Evolutionary conservation across 176 grass and related monocot species (phyloP), one percentile per base, ranked within the genome.

Genomic region (Bromus sterilis): DNA sequence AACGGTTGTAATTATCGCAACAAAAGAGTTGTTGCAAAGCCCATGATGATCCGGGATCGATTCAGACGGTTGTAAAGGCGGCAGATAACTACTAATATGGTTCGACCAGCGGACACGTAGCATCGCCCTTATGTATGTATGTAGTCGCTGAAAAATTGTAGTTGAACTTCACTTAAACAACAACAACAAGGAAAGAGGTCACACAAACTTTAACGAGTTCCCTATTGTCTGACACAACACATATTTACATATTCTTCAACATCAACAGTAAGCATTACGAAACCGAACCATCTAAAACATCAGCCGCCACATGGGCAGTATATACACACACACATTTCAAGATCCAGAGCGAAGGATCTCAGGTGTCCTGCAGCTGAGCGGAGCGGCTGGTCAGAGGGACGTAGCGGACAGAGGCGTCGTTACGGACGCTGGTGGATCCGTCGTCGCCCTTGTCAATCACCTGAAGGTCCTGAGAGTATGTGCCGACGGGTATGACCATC

Each of bases 401-500:
- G 9, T 96, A 96, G 4, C 88, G 85, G 4, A 93, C 93, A 10
- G 90, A 85, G 0, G 85, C 91, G 3, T 86, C 90, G 0, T 43
- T 82, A 24, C 53, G 74, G n/a, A 74, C 0, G 13, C 53, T 88
- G 64, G 86, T 78, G 1, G 85, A 90, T 11, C 93, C 93, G 2
- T 96, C 88, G 2, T 65, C 25, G 6, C 88, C 89, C 90, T 96
- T 96, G 82, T 96, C 90, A 15, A 96, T 72, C 28, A 96, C 93
- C 69, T 93, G 89, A 70, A 96, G 75, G 11, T 93, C 85, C 79
- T 96, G 93, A 5, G 75, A 82, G 20, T 86, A 66, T 65, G 71
- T 85, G 44, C 93, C 93, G 0, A 96, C 93, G 2, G 93, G 93
- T 62, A 96, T 92, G 28, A 96, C 93, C 93, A 96, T 88, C 28